Conservation (phyloP, 2,329 filamentous ascomycete species). For the Hawksworthiomyces lignivorus region DNA sequence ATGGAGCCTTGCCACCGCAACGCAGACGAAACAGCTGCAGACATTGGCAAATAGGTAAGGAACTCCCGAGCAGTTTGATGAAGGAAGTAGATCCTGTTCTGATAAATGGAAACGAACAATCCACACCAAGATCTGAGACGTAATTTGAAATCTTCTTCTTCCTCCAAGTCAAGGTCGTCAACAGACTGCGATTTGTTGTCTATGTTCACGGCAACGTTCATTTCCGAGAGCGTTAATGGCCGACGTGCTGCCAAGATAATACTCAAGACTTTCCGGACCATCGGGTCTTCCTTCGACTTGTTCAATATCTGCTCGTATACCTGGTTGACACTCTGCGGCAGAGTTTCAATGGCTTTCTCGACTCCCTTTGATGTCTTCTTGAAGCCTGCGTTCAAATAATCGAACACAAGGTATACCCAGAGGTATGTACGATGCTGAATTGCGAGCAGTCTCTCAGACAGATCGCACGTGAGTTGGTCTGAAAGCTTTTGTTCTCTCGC, state of each 20-base stretch:
- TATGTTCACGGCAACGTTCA: slow-evolving; percentile 21
- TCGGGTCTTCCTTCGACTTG: slow-evolving; percentile 12
- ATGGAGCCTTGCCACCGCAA: slow-evolving; percentile 17
- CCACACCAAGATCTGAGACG: slow-evolving; percentile 21
- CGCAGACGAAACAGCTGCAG: background rate
- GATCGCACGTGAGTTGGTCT: slow-evolving; percentile 6
- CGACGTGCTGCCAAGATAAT: slow-evolving; percentile 21
- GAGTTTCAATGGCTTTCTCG: slow-evolving; percentile 10
- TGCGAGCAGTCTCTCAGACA: slow-evolving; percentile 16
- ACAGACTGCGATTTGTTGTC: background rate
- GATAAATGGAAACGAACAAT: slow-evolving; percentile 22
- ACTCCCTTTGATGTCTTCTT: slow-evolving; percentile 14
- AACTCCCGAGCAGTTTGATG: slow-evolving; percentile 27
- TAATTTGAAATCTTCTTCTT: slow-evolving; percentile 13
- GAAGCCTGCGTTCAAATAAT: slow-evolving; percentile 4
- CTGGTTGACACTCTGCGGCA: slow-evolving; percentile 18
- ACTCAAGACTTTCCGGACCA: slow-evolving; percentile 16
- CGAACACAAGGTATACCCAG: too few species aligned
- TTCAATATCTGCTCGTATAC: slow-evolving; percentile 16
- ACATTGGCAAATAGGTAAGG: slow-evolving; percentile 16
- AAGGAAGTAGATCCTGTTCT: slow-evolving; percentile 22
- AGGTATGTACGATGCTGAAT: slow-evolving; percentile 28
- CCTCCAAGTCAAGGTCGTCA: slow-evolving; percentile 18
- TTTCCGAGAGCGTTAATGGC: slow-evolving; percentile 22
- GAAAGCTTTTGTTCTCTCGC: slow-evolving; percentile 1